Evolutionary conservation across 2,329 filamentous ascomycete genomes (phyloP), one percentile per base, ranked within the genome.

Genomic region (Ceratocystis alfenasii): DNA sequence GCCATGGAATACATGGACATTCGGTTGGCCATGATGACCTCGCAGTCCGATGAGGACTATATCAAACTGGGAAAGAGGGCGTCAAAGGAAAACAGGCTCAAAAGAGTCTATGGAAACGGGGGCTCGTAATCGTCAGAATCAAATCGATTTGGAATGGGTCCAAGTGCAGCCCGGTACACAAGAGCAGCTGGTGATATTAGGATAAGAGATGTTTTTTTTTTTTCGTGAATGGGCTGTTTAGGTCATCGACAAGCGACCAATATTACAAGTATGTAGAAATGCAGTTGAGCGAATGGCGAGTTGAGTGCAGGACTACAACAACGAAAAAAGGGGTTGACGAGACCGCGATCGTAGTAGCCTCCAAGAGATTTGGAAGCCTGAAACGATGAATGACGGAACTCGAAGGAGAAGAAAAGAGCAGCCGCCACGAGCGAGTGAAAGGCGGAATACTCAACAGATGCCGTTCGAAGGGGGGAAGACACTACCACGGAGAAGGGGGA

Each of bases 1-100:
- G 79, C 80, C 73, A 85, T 78, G 70, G 85, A 88, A 73, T 86
- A 88, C 80, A 87, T 85, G 70, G 86, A 88, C 81, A 84, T 83
- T 73, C 83, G 80, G 75, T 81, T 83, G 70, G 84, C 78, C 84
- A 87, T 86, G 73, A 41, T 68, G 62, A 62, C 64, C 46, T 66
- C 45, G 20, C 55, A 57, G 53, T 46, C 65, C 68, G 25, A 53
- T 10, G 10, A 48, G 63, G 63, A 60, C 63, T 44, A 65, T 55
- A 60, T 30, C 10, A 7, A 8, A 20, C n/a, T 12, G 15, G 22
- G 53, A 28, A 41, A 41, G 36, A 41, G 1, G 12, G 36, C 12
- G 10, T 15, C 20, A n/a, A 10, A 22, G 5, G 5, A 4, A 50
- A 20, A 25, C 3, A 50, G 22, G 48, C 4, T 50, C n/a, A 8